Base-by-base conservation (phyloP, 2,329 filamentous ascomycete genomes). In the Aspergillus versicolor region DNA sequence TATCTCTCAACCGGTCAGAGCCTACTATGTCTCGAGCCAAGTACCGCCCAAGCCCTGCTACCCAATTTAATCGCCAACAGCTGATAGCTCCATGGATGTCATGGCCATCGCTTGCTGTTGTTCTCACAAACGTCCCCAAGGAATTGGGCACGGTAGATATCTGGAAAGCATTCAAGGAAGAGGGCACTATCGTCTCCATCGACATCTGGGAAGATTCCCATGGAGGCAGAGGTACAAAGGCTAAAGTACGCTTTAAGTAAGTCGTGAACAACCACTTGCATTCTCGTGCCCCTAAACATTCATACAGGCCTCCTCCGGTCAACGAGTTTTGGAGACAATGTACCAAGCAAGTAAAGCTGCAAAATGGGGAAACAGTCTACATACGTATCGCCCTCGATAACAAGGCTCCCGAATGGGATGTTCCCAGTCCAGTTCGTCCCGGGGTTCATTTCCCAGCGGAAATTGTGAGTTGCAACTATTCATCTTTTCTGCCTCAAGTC, bases 171-270 rank as follows among this genome's bases (percentile, higher is more conserved):
- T 83, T 91, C 59, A 69, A 73, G 1, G 58, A 64, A 0, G 75
- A 84, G 57, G 86, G 87, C 1, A 73, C 73, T 5, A 78, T 90
- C 12, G 71, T 71, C 3, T 81, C 73, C 37, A 82, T 90, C 37
- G 83, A 88, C 13, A 74, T 89, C 1, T 80, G 77, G 48, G 79
- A 83, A 46, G 66, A 75, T 48, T 58, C 63, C 5, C 61, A 73
- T 30, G 73, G 81, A n/a, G 57, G 73, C 24, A 67, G 73, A 53
- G 71, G 71, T 32, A 73, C 75, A 0, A 69, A 42, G 22, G 85
- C 77, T 1, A 79, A 75, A 17, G 71, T 90, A 34, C 76, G 75
- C 2, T 88, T 89, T 60, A 81, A 79, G 67, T 77, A 54, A 24
- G 65, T 50, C 30, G 5, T 32, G 53, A 7, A 22, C 21, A 40